Evolutionary conservation across 2,329 filamentous ascomycete species (phyloP), one percentile per base, ranked within the genome.

Genomic region (Diatrype stigma): DNA sequence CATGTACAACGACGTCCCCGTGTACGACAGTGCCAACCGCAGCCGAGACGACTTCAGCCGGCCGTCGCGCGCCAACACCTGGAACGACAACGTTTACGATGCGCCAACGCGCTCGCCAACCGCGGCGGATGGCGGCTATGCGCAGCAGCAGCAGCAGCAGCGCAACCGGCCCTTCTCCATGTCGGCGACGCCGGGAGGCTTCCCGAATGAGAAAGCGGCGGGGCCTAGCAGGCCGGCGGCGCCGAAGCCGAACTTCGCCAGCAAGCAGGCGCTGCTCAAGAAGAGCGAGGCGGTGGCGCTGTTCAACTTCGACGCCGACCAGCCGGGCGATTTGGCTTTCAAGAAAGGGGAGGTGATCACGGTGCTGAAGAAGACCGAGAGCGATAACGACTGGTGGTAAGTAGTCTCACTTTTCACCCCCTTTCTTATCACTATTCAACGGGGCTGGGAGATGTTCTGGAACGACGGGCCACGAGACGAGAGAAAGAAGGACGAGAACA

Each of bases 301-400:
- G 55, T 97, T 89, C 71, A 96, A 89, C 2, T 99, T 99, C 66
- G 93, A 97, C 56, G 86, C 91, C 0, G 93, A 96, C 63, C 92
- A 96, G 69, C 85, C 90, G 0, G 93, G 93, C 4, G 93, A 99
- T 67, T 69, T 97, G 51, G 90, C 87, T 0, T 99, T 99, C 73
- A 96, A 96, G 75, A 99, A 99, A 78, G 94, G 94, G 19, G 94
- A 99, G 28, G 71, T 97, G 51, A 96, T 99, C 58, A 96, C 91
- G 1, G 91, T 99, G 51, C 69, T 96, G 51, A 96, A 99, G 76
- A 88, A 89, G 70, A 97, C 93, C 5, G 90, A 97, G 4, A 96
- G 88, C 61, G 88, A 90, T 52, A 92, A 91, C 51, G 93, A 97
- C 69, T 97, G 93, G 93, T 97, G 93, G 84, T 87, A 77, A 61